These are phyloP conservation scores for Didymellaceae sp. DNA, from an alignment of 2,329 filamentous ascomycete species.

Conservation along the genomic window DNA sequence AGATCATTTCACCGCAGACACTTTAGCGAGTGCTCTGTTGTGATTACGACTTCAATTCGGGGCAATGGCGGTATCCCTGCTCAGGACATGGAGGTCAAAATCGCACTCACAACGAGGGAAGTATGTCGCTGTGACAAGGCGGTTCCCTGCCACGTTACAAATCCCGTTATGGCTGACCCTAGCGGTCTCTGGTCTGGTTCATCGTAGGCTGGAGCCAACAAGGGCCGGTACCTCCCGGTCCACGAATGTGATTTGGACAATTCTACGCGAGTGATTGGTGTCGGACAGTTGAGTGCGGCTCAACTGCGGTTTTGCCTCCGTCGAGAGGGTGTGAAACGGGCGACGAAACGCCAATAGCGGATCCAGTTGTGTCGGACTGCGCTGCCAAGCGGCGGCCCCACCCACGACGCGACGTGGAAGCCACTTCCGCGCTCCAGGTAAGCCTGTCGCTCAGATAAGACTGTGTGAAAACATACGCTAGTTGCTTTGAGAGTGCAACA, in stretches of 20 bases:
- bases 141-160: conserved; percentile 11
- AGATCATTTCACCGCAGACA: conserved; percentile 10
- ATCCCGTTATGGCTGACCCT: conserved; percentile 1
- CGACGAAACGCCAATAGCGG: conserved; percentile 44
- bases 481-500: conserved; percentile 23
- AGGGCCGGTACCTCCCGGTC: conserved; percentile 25
- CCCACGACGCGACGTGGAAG: conserved; percentile 33
- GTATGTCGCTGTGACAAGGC: conserved; percentile 21
- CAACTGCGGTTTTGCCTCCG: conserved; percentile 30
- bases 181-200: conserved; percentile 14
- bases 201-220: conserved; percentile 15
- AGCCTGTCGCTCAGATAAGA: conserved; percentile 24
- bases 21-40: conserved; percentile 11
- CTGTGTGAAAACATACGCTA: conserved; percentile 20
- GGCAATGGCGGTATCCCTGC: background rate
- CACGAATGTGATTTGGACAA: conserved; percentile 18
- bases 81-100: background rate
- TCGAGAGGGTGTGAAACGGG: conserved; percentile 39
- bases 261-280: conserved; percentile 28
- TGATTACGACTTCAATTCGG: conserved; percentile 6
- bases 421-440: conserved; percentile 26
- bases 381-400: conserved; percentile 41
- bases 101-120: no score
- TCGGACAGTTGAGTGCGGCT: conserved; percentile 35
- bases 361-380: conserved; percentile 34